Conservation (phyloP, 257 asterid species). For the Rubia yunnanensis region DNA sequence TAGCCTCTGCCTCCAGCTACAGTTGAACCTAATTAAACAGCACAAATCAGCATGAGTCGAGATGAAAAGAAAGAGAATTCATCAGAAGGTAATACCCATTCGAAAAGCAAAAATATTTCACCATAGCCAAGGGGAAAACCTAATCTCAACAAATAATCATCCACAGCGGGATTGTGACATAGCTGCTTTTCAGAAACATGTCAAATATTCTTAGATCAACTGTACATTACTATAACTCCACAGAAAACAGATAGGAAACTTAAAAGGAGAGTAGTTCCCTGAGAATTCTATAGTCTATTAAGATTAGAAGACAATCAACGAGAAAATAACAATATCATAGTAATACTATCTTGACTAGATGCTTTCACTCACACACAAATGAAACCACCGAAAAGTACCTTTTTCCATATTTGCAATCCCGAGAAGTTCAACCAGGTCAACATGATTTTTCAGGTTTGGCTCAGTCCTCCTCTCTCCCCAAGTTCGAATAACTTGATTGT, state of each 20-base stretch:
- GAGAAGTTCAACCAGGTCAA: constrained; percentile 72
- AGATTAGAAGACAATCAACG: too few species aligned
- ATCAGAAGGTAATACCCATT: too few species aligned
- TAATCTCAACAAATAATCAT: not conserved
- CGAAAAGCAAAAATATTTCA: not conserved
- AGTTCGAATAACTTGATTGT: constrained; percentile 27
- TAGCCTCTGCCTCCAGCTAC: constrained; percentile 98
- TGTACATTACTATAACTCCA: too few species aligned
- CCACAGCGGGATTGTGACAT: not conserved
- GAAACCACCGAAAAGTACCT: constrained; percentile 34
- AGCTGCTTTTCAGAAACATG: not conserved
- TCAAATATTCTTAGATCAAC: not conserved
- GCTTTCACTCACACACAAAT: too few species aligned
- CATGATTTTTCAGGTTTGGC: constrained; percentile 77
- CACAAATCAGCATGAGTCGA: not conserved
- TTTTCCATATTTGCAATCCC: constrained; percentile 24
- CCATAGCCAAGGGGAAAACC: not conserved
- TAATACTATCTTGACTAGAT: too few species aligned
- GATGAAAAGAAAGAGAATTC: not conserved
- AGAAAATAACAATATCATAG: not conserved
- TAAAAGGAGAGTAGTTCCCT: not conserved
- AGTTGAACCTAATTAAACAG: constrained; percentile 49
- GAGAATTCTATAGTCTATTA: too few species aligned
- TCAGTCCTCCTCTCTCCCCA: constrained; percentile 81
- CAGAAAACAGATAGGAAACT: not conserved